Evolutionary conservation across 2,329 filamentous ascomycete genomes (phyloP), one percentile per base, ranked within the genome.

Genomic region (Mariannaea elegans): DNA sequence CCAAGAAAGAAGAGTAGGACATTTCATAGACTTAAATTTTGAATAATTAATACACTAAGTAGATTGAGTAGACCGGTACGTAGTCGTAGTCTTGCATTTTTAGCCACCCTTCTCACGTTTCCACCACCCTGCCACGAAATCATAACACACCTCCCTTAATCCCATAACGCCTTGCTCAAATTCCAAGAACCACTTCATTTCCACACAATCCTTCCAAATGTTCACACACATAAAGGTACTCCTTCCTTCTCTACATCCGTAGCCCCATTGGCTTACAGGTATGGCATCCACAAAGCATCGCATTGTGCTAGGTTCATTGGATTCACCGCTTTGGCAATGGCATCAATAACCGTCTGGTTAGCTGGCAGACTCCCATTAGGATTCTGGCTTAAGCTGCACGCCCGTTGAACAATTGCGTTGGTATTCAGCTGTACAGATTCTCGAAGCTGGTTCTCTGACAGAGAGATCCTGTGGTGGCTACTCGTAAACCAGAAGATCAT

Each of bases 281-380:
- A 99, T 21, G 93, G 90, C 94, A 98, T 98, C 93, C 95, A 99
- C 69, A 99, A 80, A 59, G 94, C 89, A 82, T 99, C 95, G 72
- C 91, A 94, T 77, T 92, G 87, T 42, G 91, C 90, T 77, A 99
- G 77, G 75, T 95, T 93, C 80, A 92, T 88, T 1, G 95, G 95
- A 77, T 97, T 96, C 14, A 97, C 94, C 1, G 94, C 93, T 79
- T 90, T 90, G n/a, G 91, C 91, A 63, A 99, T 91, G 63, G 96
- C 79, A 78, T 99, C 95, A 72, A 99, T 94, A 27, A 97, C 93
- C 38, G 94, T 98, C 83, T 99, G 95, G 76, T 97, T 97, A 21
- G 94, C 94, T 7, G 95, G 95, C 68, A 99, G 79, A 72, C 93
- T 94, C 64, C 91, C 89, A 29, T 87, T 87, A 0, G 91, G 91